A percentile compares a stretch with the other conserved stretches of the same genome.
These are phyloP conservation scores for Nakazawaea sp. DNA, from an alignment of 805 yeast genomes.

Conservation along the genomic window DNA sequence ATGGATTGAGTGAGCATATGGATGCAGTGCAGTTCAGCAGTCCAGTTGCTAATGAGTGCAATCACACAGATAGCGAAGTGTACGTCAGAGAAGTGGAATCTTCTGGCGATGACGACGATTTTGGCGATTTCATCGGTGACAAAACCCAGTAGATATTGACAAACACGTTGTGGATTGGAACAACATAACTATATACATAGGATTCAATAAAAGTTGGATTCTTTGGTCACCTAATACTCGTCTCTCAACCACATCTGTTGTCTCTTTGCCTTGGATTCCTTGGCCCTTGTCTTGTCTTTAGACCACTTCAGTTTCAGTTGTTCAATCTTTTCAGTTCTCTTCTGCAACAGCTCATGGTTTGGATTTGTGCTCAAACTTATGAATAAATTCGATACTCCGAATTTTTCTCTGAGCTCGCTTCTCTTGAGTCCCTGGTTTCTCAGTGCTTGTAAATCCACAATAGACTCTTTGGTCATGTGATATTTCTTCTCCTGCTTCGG, in stretches of 20 bases:
- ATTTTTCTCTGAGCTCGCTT: constrained; percentile 22
- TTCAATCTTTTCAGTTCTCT: constrained; percentile 2
- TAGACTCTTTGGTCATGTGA: constrained; percentile 17
- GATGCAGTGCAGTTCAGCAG: not conserved
- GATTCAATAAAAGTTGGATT: no score
- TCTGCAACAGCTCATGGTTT: constrained; percentile 13
- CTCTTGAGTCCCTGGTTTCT: constrained; percentile 24
- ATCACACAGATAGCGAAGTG: not conserved
- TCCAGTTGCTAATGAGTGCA: no score
- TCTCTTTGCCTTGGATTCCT: constrained; percentile 16
- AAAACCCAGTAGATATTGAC: no score
- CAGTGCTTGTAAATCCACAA: constrained; percentile 21
- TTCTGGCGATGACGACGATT: constrained; percentile 13
- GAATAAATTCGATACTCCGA: constrained; percentile 22
- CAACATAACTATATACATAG: no score
- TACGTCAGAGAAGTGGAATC: not conserved
- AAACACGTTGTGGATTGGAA: no score
- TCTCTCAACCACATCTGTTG: constrained; percentile 11
- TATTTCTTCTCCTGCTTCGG: constrained; percentile 19
- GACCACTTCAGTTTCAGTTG: constrained; percentile 6
- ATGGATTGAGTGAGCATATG: not conserved
- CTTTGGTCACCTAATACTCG: constrained; percentile 4
- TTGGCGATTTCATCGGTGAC: constrained; percentile 22
- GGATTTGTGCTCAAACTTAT: constrained; percentile 22
- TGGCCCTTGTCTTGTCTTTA: constrained; percentile 15